Evolutionary conservation across 2,329 filamentous ascomycete genomes (phyloP), one percentile per base, ranked within the genome.

Genomic region (Cylindrodendrum hubeiense): DNA sequence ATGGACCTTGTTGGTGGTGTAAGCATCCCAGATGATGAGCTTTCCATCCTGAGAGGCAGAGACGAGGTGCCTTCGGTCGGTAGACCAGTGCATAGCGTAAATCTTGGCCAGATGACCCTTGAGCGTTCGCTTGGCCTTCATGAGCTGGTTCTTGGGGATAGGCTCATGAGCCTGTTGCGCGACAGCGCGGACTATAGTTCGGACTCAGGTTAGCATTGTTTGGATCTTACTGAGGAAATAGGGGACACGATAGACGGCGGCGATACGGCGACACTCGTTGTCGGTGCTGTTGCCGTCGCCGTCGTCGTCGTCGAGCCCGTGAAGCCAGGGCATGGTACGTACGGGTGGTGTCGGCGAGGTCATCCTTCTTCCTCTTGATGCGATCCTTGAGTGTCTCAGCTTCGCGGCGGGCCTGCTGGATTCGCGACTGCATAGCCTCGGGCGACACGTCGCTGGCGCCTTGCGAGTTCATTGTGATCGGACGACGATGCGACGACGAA

Each of bases 1-100:
- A 83, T 99, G 96, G 67, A 99, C 96, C 83, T 99, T 99, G 87
- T 99, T 98, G 68, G 96, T 98, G 71, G 95, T 98, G 85, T 99
- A 99, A 65, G 96, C 96, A 81, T 99, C 96, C 96, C 96, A 99
- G 79, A 99, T 98, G 82, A 99, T 99, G 74, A 99, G 90, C 86
- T 99, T 99, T 80, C 96, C 96, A 78, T 99, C 96, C 83, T 99
- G 96, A 74, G 96, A 99, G 69, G 96, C 96, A 13, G 96, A 98
- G 56, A 99, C 96, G 67, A 98, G 90, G 83, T 98, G 96, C 82
- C 96, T 91, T 78, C 96, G 91, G 83, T 99, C 96, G 70, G 96
- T 99, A 34, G 96, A 98, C 96, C 96, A 99, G 86, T 99, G 96
- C 96, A 99, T 99, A 76, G 96, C 96, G 82, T 99, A 99, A 77